phyloP scores from a whole-genome alignment of 257 asterid genomes.

The Knoxia roxburghii region DNA sequence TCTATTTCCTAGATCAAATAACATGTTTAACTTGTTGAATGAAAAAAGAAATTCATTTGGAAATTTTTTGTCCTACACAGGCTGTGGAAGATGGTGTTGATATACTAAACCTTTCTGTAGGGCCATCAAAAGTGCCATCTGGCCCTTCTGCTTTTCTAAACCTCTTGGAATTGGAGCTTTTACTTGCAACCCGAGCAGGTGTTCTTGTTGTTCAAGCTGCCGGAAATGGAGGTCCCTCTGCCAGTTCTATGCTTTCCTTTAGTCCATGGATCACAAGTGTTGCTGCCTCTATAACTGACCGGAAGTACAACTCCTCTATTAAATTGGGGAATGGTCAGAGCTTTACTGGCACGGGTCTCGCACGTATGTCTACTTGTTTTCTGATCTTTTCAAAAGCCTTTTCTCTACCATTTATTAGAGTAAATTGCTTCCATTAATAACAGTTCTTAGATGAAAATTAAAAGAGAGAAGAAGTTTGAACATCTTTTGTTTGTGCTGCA shows the following conservation, averaged over 20 bases:
- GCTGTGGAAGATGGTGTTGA: constrained; percentile 86
- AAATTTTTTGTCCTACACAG: constrained; percentile 25
- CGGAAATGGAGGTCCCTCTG: constrained; percentile 64
- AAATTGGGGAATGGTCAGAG: constrained; percentile 44
- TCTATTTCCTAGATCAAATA: neutral
- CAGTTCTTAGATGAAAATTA: neutral
- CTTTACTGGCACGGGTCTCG: constrained; percentile 45
- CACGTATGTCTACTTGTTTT: constrained; percentile 34
- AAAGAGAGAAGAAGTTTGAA: neutral
- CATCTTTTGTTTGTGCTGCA: constrained; percentile 23
- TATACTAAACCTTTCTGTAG: constrained; percentile 60
- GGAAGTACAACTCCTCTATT: constrained; percentile 46
- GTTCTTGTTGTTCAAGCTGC: constrained; percentile 68
- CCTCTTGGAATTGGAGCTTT: constrained; percentile 53
- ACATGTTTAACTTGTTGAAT: neutral
- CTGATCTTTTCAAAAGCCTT: neutral
- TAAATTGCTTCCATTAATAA: neutral
- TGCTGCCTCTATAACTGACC: constrained; percentile 58
- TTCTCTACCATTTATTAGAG: neutral
- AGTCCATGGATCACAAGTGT: constrained; percentile 72
- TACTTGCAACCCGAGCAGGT: constrained; percentile 58
- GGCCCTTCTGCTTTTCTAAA: constrained; percentile 54
- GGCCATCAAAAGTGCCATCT: constrained; percentile 51
- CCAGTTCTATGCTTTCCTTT: constrained; percentile 53
- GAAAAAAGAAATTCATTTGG: neutral